Percentiles rank a stretch among this genome's conserved stretches.
Conservation (phyloP, 352 stramenopile genomes). For the Phytopythium mirpurense region DNA sequence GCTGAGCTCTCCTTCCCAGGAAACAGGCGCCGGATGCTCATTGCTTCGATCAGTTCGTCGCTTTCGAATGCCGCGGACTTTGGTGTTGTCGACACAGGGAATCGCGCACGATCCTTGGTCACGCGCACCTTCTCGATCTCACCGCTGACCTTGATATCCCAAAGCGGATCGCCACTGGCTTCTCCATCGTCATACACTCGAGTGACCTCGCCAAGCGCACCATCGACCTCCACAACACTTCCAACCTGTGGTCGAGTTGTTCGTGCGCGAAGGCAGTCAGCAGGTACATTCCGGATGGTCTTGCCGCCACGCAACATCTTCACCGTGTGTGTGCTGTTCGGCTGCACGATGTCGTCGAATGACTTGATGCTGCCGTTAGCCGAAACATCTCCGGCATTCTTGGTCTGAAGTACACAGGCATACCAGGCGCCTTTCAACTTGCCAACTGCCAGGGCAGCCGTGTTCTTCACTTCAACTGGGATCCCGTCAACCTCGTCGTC, state of each 20-base stretch:
- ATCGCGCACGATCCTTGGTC: slow-evolving; percentile 45
- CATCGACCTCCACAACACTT: slow-evolving; percentile 71
- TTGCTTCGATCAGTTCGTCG: slow-evolving; percentile 46
- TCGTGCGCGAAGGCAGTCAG: slow-evolving; percentile 32
- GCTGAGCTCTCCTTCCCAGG: slow-evolving; percentile 55
- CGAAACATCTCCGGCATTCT: neutral
- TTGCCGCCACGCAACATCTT: slow-evolving; percentile 32
- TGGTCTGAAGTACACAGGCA: slow-evolving; percentile 21
- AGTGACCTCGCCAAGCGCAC: slow-evolving; percentile 52
- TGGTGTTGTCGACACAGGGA: slow-evolving; percentile 20
- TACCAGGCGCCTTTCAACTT: slow-evolving; percentile 59
- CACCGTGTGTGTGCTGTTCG: slow-evolving; percentile 26
- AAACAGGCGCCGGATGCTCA: slow-evolving; percentile 69
- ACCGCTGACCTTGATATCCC: slow-evolving; percentile 48
- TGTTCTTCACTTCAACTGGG: slow-evolving; percentile 56
- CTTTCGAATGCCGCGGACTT: slow-evolving; percentile 8
- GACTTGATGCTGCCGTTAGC: neutral
- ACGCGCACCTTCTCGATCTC: slow-evolving; percentile 53
- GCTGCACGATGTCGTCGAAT: slow-evolving; percentile 15
- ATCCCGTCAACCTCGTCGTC: slow-evolving; percentile 15
- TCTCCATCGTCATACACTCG: slow-evolving; percentile 26
- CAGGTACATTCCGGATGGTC: slow-evolving; percentile 40
- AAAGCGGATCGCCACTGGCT: slow-evolving; percentile 7
- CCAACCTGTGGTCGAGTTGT: slow-evolving; percentile 41
- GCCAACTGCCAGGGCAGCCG: slow-evolving; percentile 19